Evolutionary conservation across 2,329 filamentous ascomycete species (phyloP), one percentile per base, ranked within the genome.

Genomic region (Cadophora malorum): DNA sequence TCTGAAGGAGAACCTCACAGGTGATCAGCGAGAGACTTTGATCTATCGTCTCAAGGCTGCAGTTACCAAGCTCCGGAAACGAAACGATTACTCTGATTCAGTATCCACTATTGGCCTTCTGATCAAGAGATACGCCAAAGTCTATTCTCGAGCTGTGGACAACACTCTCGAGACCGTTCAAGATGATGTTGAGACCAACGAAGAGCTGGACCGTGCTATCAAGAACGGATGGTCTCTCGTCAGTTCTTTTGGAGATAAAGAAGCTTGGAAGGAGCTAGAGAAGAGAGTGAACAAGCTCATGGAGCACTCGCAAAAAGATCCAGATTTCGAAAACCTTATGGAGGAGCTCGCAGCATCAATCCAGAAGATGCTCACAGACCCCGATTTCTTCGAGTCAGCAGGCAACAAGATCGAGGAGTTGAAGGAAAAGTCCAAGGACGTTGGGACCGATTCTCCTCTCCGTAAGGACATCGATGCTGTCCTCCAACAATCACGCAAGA

Each of bases 41-140:
- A 75, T 95, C 6, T 85, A 89, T 72, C 89, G 94, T 6, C 81
- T 98, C 61, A 95, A 94, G 79, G 84, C 91, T 74, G 89, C 91
- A 0, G 88, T 98, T 3, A 73, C 87, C 16, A 92, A 91, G 49
- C 84, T 98, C 16, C 86, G 92, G 8, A 86, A 92, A 75, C 88
- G 91, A 63, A 87, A 85, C 8, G 93, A 97, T 77, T 98, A 98
- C 78, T 89, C 91, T 0, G 89, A 94, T 59, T 97, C 94, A 0
- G 93, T 97, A 0, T 93, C 92, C 0, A 93, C 90, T 0, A 79
- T 98, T 38, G 88, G 91, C 0, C 80, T 89, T 8, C 83, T 98
- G 6, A 84, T 97, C 66, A 88, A 93, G 76, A 88, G 90, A 52
- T 97, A 97, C 78, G 90, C 92, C 10, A 82, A 88, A 70, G 83